These are phyloP conservation scores for Punctularia strigosozonata DNA, from an alignment of 768 basidiomycete genomes.

Conservation along the genomic window DNA sequence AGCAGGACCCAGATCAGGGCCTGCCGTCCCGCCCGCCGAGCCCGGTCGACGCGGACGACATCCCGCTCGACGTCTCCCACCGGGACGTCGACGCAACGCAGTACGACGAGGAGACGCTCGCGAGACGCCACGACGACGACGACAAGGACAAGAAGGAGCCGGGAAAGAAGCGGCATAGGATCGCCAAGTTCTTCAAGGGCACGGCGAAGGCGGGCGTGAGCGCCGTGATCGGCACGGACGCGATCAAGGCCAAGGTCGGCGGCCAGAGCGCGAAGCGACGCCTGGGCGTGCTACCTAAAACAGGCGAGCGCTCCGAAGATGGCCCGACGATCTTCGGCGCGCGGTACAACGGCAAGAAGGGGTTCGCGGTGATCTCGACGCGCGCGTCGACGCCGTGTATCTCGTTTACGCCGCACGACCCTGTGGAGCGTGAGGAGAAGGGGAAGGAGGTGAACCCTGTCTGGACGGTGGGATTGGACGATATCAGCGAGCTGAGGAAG, in stretches of 20 bases:
- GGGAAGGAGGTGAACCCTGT: slow-evolving; percentile 10
- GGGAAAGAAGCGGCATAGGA: slow-evolving; percentile 8
- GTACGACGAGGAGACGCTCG: too few relatives aligned
- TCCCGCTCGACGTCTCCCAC: too few relatives aligned
- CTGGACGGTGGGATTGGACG: slow-evolving; percentile 18
- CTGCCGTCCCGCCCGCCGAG: too few relatives aligned
- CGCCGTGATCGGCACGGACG: slow-evolving; percentile 18
- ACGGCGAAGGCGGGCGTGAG: slow-evolving; percentile 17
- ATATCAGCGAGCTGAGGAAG: slow-evolving; percentile 19
- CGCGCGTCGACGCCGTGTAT: slow-evolving; percentile 21
- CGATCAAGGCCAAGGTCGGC: slow-evolving; percentile 19
- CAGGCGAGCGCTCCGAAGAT: too few relatives aligned
- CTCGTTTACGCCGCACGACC: slow-evolving; percentile 10
- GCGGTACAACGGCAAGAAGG: slow-evolving; percentile 18
- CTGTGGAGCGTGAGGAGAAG: slow-evolving; percentile 2
- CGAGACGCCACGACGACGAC: too few relatives aligned
- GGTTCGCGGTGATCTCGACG: slow-evolving; percentile 17
- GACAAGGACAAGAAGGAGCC: too few relatives aligned
- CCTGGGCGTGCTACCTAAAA: too few relatives aligned
- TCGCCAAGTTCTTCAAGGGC: slow-evolving; percentile 15
- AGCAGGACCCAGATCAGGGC: too few relatives aligned
- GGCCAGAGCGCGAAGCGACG: slow-evolving; percentile 17
- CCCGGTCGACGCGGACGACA: too few relatives aligned
- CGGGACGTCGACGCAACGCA: too few relatives aligned
- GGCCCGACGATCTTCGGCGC: slow-evolving; percentile 20